These are phyloP conservation scores for Phyllosticta citrichinensis DNA, from an alignment of 2,329 filamentous ascomycete species.

Conservation along the genomic window DNA sequence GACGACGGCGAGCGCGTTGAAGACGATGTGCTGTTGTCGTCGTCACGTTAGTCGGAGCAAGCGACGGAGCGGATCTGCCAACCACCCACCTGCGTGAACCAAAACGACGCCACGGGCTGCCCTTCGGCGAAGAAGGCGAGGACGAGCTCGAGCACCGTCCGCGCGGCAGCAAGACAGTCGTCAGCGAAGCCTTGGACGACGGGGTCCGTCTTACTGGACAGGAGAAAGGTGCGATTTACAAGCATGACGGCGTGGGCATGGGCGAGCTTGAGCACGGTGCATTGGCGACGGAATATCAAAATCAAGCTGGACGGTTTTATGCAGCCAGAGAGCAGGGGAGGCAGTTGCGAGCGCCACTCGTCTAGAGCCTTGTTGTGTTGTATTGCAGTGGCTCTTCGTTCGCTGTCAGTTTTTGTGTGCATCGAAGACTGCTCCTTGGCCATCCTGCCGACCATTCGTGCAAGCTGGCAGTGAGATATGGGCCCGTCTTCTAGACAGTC, in stretches of 20 bases:
- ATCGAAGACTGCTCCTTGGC: slow-evolving; percentile 17
- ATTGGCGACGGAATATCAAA: slow-evolving; percentile 27
- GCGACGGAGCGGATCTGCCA: not conserved
- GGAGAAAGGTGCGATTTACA: slow-evolving; percentile 23
- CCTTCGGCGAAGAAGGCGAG: slow-evolving; percentile 5
- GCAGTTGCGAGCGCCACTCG: slow-evolving; percentile 26
- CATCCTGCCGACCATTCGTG: not conserved
- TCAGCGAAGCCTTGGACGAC: slow-evolving; percentile 28
- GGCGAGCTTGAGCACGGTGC: slow-evolving; percentile 3
- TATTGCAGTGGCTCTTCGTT: slow-evolving; percentile 30
- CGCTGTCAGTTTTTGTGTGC: slow-evolving; percentile 17
- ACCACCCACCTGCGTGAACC: slow-evolving; percentile 32
- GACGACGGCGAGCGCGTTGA: slow-evolving; percentile 38
- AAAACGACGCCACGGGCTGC: slow-evolving; percentile 33
- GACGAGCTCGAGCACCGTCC: slow-evolving; percentile 27
- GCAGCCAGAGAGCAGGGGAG: slow-evolving; percentile 32
- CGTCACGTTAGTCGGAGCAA: too few relatives aligned
- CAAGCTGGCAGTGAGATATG: slow-evolving; percentile 37
- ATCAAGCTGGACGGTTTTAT: slow-evolving; percentile 39
- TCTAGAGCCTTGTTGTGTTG: slow-evolving; percentile 29
- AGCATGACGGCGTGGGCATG: slow-evolving; percentile 27
- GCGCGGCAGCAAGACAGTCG: slow-evolving; percentile 21
- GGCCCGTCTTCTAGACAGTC: slow-evolving; percentile 44
- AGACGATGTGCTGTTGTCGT: slow-evolving; percentile 33
- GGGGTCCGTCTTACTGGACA: slow-evolving; percentile 27